Evolutionary conservation across 164 flowering plant species (phyloP), one percentile per base, ranked within the genome.

Genomic region (Brasenia schreberi): DNA sequence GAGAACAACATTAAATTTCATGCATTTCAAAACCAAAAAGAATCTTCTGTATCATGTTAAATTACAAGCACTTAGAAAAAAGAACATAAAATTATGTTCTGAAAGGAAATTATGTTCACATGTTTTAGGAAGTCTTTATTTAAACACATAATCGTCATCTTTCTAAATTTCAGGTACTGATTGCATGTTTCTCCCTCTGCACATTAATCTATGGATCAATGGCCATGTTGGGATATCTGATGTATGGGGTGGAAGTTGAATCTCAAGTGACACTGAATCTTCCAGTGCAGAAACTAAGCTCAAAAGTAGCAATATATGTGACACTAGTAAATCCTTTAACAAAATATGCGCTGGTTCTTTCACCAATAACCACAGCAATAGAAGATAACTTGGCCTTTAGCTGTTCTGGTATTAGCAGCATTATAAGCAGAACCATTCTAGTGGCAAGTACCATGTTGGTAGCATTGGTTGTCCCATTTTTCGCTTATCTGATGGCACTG

Each of bases 251-350:
- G 0, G 23, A 49, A 2, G 66, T 75, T 5, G 16, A 63, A 19
- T 63, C 65, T 63, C 65, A 63, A 19, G 9, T 63, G 42, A 63
- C 65, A 19, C 52, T 77, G 42, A 72, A 68, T 64, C 73, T 77
- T 2, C 80, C 80, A 12, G 62, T 64, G 0, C 18, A 5, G 4
- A 73, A 73, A 64, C 7, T 71, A 4, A 67, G 73, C 64, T 71
- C 81, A 14, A 69, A 62, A 44, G 27, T 78, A 0, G 77, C 79
- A 7, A 78, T 78, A 1, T 76, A 69, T 68, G 71, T 73, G 5
- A 73, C 77, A 0, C 39, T 76, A 9, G 56, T 69, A 4, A 65
- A 18, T 52, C 79, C 81, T 1, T 5, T 78, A 5, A n/a, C 78
- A 19, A 78, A 69, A 61, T 78, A 76, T 59, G 75, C 79, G 0